Evolutionary conservation across 2,329 filamentous ascomycete species (phyloP), one percentile per base, ranked within the genome.

Genomic region (Curvularia verruculosa): DNA sequence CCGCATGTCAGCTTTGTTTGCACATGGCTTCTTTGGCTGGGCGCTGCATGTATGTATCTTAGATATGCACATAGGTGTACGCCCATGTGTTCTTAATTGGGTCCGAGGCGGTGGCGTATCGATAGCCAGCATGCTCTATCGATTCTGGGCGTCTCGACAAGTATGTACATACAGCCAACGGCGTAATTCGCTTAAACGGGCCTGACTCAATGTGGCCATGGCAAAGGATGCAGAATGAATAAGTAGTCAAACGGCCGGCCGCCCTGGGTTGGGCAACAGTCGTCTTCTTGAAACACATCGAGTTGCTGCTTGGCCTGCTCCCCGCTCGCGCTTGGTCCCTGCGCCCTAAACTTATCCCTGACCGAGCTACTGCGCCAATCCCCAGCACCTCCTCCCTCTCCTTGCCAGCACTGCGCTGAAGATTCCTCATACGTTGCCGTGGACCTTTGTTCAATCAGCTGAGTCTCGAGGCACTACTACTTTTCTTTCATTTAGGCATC

Each of bases 281-380:
- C 10, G 24, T 24, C 40, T 29, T 50, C 24, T 46, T 56, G 54
- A 56, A 56, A 53, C 54, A 34, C 3, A 39, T 7, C 26, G 41
- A 41, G 53, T 47, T 41, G 47, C 49, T 56, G 54, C 34, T 43
- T 43, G 37, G 26, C 31, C 41, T 34, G 54, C 52, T 58, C 51
- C 54, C 54, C 57, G 53, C 54, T 44, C 34, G 56, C 47, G 34
- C 40, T 52, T 41, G 49, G 49, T 48, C 41, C 45, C 43, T 53
- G 56, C 56, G 31, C 56, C 44, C 50, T 57, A 50, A 48, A 56
- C 52, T 59, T 59, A 70, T 68, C 70, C 70, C 70, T 73, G 70
- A 71, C 69, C 59, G 58, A 65, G 63, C 58, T 63, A 64, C 63
- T 62, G 59, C 59, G 49, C 54, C 60, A 60, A 59, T 55, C 55